phyloP scores from a whole-genome alignment of 768 basidiomycete species.

The Rhodotorula toruloides region DNA sequence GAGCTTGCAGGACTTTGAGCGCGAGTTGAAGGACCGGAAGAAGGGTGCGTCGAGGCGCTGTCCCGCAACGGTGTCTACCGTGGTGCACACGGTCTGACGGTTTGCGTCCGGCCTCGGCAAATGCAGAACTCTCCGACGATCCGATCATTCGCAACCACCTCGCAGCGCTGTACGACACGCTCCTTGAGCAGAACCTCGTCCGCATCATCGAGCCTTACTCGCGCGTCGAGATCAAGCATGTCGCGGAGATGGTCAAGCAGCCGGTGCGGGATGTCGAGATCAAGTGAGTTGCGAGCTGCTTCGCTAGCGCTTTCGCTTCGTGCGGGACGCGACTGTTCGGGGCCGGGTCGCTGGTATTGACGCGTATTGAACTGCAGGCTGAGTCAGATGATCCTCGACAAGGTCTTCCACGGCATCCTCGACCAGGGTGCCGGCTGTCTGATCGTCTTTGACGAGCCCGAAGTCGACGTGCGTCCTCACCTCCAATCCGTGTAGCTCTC shows the following conservation, averaged over 20 bases:
- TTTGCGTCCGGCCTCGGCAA: neutral
- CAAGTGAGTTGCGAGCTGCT: slow-evolving; percentile 61
- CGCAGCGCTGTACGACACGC: slow-evolving; percentile 85
- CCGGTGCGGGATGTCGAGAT: slow-evolving; percentile 80
- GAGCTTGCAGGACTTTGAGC: slow-evolving; percentile 83
- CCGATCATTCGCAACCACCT: slow-evolving; percentile 93
- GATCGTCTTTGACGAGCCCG: slow-evolving; percentile 79
- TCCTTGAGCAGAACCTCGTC: slow-evolving; percentile 90
- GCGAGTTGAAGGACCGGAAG: slow-evolving; percentile 76
- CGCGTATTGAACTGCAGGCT: too few species aligned
- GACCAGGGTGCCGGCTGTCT: slow-evolving; percentile 91
- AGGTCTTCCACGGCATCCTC: slow-evolving; percentile 87
- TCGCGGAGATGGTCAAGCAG: slow-evolving; percentile 80
- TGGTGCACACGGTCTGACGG: neutral
- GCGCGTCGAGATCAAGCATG: slow-evolving; percentile 80
- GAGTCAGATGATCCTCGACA: slow-evolving; percentile 97
- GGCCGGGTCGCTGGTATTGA: too few species aligned
- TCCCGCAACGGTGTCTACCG: neutral
- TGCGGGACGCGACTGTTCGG: too few species aligned
- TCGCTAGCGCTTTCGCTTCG: slow-evolving; percentile 28
- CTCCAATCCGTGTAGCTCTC: neutral
- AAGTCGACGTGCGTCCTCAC: slow-evolving; percentile 55
- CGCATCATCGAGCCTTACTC: slow-evolving; percentile 95
- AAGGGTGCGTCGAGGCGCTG: slow-evolving; percentile 54
- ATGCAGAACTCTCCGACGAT: slow-evolving; percentile 83